These are phyloP conservation scores for Guillardia theta DNA, from an alignment of 78 protist genomes.

Conservation along the genomic window DNA sequence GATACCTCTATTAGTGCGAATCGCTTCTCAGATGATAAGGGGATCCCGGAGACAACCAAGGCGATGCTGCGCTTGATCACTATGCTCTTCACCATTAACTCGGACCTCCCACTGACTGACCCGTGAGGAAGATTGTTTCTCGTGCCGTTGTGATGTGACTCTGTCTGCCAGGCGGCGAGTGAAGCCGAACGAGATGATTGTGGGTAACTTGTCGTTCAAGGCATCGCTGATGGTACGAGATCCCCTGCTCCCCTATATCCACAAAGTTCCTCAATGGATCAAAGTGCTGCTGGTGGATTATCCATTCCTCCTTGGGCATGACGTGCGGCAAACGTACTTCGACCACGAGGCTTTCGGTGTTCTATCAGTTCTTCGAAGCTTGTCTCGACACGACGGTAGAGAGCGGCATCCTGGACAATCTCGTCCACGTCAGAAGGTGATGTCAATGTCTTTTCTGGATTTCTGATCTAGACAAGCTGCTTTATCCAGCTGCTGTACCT, in stretches of 20 bases:
- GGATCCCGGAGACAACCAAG: not conserved
- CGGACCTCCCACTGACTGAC: not conserved
- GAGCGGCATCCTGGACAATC: not conserved
- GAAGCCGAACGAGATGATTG: not conserved
- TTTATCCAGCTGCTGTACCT: no score
- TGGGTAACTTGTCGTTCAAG: not conserved
- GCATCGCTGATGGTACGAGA: not conserved
- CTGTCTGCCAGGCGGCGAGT: no score
- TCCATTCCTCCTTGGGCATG: not conserved
- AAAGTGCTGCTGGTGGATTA: not conserved
- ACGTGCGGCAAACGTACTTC: not conserved
- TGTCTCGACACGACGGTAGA: not conserved
- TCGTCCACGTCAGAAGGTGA: conserved; percentile 14
- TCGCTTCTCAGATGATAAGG: no score
- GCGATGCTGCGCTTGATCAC: not conserved
- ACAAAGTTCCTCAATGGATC: not conserved
- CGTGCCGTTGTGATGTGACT: no score
- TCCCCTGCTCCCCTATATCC: not conserved
- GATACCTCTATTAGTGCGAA: no score
- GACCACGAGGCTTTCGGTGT: not conserved
- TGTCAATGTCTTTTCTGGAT: no score
- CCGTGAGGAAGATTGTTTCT: no score
- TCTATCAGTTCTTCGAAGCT: not conserved
- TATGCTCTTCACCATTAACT: not conserved
- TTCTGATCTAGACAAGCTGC: no score